Evolutionary conservation across 352 stramenopile genomes (phyloP).

Genomic region (Phytophthora pistaciae): DNA sequence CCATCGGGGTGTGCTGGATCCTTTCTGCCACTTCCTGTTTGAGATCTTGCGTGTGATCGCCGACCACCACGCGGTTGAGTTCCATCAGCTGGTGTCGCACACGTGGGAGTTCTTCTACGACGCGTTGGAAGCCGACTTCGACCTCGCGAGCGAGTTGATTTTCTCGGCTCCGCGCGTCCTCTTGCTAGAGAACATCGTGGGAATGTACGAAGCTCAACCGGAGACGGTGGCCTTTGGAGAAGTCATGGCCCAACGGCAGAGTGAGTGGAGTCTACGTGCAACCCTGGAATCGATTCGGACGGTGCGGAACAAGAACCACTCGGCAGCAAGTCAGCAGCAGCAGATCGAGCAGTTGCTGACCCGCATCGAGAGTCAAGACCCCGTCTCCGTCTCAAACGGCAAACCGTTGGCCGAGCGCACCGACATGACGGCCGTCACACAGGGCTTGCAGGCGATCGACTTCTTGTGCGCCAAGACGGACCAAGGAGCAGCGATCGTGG

Average conservation of each 20-base stretch:
- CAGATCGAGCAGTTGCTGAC: slow-evolving; percentile 63
- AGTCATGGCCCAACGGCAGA: slow-evolving; percentile 49
- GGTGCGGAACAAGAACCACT: slow-evolving; percentile 49
- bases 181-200: slow-evolving; percentile 53
- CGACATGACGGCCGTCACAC: slow-evolving; percentile 33
- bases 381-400: neutral
- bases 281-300: slow-evolving; percentile 43
- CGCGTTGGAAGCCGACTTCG: slow-evolving; percentile 47
- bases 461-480: slow-evolving; percentile 57
- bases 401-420: slow-evolving; percentile 32
- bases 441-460: slow-evolving; percentile 54
- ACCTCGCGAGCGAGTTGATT: slow-evolving; percentile 41
- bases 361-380: slow-evolving; percentile 28
- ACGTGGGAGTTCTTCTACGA: slow-evolving; percentile 65
- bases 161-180: slow-evolving; percentile 48
- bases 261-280: slow-evolving; percentile 31
- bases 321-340: slow-evolving; percentile 58
- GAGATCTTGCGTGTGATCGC: slow-evolving; percentile 74
- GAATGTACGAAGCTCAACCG: slow-evolving; percentile 59
- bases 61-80: slow-evolving; percentile 72
- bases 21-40: slow-evolving; percentile 68
- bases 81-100: slow-evolving; percentile 64
- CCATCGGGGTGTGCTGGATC: slow-evolving; percentile 37
- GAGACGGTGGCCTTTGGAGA: slow-evolving; percentile 55
- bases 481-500: slow-evolving; percentile 41